Evolutionary conservation across 768 basidiomycete species (phyloP), one percentile per base, ranked within the genome.

Genomic region (Amanita brunnescens): DNA sequence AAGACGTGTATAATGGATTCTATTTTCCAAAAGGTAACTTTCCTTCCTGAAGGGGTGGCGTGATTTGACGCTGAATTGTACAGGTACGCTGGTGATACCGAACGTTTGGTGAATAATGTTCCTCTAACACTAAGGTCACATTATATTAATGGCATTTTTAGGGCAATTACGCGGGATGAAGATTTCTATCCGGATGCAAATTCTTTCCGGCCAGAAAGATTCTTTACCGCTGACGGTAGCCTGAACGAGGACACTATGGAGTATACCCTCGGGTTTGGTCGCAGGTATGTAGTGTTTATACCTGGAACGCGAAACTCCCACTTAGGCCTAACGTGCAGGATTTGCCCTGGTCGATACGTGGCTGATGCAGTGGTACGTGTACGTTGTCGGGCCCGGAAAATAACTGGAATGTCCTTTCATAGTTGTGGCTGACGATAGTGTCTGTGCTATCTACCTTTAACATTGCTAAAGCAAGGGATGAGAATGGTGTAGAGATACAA

Each of bases 181-280:
- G 14, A 20, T 7, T 9, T 4, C 1, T 48, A 48, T 48, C 47
- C 35, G 6, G 21, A 48, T 10, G 34, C 47, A 0, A 34, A 48
- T 6, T 9, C 6, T 7, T 48, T 48, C 35, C 9, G 3, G 8
- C 47, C 47, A 24, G 47, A 48, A 37, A 34, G 47, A 24, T 48
- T 48, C 23, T 38, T 48, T 20, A 24, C 13, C 7, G 6, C 20
- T 6, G 23, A 29, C 23, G 47, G 47, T 3, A 37, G 12, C 14
- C 35, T 48, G 9, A 24, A 35, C 32, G 47, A 37, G 2, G 47
- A 61, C 40, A 54, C 57, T 40, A 42, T 47, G 14, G 32, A 52
- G 20, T 55, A 63, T n/a, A 45, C 56, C 7, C 69, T 68, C 50
- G 68, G 67, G 2, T 68, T 68, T 53, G 68, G 67, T 14, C 60